A percentile compares a stretch with the other conserved stretches of the same genome.
These are phyloP conservation scores for Annulohypoxylon moriforme DNA, from an alignment of 495 filamentous ascomycete species.

Conservation along the genomic window DNA sequence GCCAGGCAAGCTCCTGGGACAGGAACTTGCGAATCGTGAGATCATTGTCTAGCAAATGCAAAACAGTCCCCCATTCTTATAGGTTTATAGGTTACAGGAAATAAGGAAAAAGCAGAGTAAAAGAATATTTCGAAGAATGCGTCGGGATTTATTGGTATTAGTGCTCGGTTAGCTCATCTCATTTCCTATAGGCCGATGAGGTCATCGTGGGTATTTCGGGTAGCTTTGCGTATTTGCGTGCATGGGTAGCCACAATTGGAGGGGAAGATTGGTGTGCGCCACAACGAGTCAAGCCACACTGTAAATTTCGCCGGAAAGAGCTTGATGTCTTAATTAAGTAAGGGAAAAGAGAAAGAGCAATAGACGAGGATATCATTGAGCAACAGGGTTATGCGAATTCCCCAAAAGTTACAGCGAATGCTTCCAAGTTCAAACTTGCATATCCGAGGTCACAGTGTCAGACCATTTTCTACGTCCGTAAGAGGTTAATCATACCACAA, in stretches of 20 bases:
- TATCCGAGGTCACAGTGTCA: constrained; percentile 22
- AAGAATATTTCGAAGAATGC: background rate
- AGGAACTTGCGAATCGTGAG: constrained; percentile 48
- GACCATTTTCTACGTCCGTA: constrained; percentile 19
- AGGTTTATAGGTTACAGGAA: background rate
- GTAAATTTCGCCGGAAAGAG: constrained; percentile 2
- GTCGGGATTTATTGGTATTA: constrained; percentile 11
- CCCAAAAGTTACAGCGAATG: background rate
- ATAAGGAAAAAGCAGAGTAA: background rate
- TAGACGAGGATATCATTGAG: background rate
- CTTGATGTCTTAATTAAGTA: constrained; percentile 13
- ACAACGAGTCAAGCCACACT: constrained; percentile 23
- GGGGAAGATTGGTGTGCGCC: background rate
- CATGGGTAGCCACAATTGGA: constrained; percentile 14
- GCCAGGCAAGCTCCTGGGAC: constrained; percentile 48
- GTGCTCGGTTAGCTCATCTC: constrained; percentile 28
- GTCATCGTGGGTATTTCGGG: constrained; percentile 29
- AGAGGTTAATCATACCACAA: constrained; percentile 24
- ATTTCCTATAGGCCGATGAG: constrained; percentile 41
- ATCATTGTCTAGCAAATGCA: constrained; percentile 33
- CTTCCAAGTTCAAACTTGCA: constrained; percentile 3
- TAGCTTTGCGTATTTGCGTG: background rate
- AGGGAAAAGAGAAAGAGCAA: background rate
- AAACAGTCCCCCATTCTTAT: constrained; percentile 32
- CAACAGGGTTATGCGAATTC: background rate